Evolutionary conservation across 805 yeast genomes (phyloP).

Genomic region (Candida fluviatilis): DNA sequence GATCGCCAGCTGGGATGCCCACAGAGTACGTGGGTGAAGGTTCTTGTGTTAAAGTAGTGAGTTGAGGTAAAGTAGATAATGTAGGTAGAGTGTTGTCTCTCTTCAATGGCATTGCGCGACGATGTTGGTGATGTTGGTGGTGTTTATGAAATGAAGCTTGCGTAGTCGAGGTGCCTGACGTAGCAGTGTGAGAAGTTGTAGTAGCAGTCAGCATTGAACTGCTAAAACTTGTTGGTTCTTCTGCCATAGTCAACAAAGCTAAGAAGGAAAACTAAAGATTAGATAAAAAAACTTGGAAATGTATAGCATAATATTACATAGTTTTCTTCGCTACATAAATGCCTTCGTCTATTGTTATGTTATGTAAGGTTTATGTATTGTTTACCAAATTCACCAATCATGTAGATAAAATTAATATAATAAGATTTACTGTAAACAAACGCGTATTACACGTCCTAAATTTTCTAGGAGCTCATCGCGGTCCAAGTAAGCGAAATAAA

Average conservation of each 20-base stretch:
- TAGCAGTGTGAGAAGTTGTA: too few relatives aligned
- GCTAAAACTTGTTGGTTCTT: too few relatives aligned
- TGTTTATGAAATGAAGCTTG: not conserved
- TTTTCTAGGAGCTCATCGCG: too few relatives aligned
- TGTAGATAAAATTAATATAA: too few relatives aligned
- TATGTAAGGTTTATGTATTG: not conserved
- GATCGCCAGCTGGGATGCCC: constrained; percentile 8
- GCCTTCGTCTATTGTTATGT: not conserved
- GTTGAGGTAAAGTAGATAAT: not conserved
- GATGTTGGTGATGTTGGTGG: constrained; percentile 2
- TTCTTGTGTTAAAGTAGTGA: not conserved
- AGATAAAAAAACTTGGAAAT: not conserved
- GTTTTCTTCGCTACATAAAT: not conserved
- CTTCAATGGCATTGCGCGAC: not conserved
- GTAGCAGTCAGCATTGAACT: too few relatives aligned
- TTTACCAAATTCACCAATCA: not conserved
- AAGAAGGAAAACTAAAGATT: too few relatives aligned
- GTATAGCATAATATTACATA: too few relatives aligned
- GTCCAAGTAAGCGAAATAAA: too few relatives aligned
- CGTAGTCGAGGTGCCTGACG: not conserved
- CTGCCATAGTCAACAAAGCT: too few relatives aligned
- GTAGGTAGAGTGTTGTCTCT: constrained; percentile 2
- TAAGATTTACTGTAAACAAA: too few relatives aligned
- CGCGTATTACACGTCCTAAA: too few relatives aligned
- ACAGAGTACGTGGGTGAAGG: constrained; percentile 8